These are phyloP conservation scores for Calycina marina DNA, from an alignment of 2,329 filamentous ascomycete genomes.

Conservation along the genomic window DNA sequence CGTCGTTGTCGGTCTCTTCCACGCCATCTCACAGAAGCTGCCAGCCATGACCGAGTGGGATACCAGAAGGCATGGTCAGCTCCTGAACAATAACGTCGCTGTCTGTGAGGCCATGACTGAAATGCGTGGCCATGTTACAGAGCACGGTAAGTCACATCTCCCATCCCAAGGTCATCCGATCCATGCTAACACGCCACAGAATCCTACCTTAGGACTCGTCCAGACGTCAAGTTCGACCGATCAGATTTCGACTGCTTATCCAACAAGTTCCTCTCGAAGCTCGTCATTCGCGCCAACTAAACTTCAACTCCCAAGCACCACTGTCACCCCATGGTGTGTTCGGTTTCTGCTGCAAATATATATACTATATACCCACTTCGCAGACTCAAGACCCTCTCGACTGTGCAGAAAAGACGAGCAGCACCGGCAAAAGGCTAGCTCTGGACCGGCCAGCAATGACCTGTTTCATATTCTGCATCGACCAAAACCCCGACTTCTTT, in stretches of 20 bases:
- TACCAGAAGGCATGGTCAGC: slow-evolving; percentile 74
- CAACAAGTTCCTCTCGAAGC: slow-evolving; percentile 93
- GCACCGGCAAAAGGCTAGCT: too few relatives aligned
- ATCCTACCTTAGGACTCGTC: slow-evolving; percentile 66
- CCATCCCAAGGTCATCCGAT: slow-evolving; percentile 11
- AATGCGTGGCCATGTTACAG: slow-evolving; percentile 79
- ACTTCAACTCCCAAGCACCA: too few relatives aligned
- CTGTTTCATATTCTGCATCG: too few relatives aligned
- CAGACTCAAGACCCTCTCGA: slow-evolving; percentile 18
- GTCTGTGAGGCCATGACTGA: slow-evolving; percentile 95
- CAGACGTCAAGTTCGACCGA: slow-evolving; percentile 69
- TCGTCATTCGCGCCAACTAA: slow-evolving; percentile 89
- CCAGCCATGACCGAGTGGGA: slow-evolving; percentile 92
- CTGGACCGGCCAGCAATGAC: too few relatives aligned
- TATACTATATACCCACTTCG: slow-evolving; percentile 19
- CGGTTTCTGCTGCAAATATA: slow-evolving; percentile 12
- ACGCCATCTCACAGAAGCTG: slow-evolving; percentile 93
- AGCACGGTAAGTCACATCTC: slow-evolving; percentile 63
- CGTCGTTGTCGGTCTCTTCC: slow-evolving; percentile 92
- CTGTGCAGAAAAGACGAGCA: slow-evolving; percentile 19
- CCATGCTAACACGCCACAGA: slow-evolving; percentile 45
- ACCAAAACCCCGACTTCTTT: slow-evolving; percentile 5
- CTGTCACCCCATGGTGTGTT: background rate
- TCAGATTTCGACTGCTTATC: slow-evolving; percentile 89
- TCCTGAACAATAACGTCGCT: slow-evolving; percentile 79